A percentile compares a stretch with the other conserved stretches of the same genome.
Conservation (phyloP, 1,284 basidiomycete species). For the Ceratobasidium theobromae region DNA sequence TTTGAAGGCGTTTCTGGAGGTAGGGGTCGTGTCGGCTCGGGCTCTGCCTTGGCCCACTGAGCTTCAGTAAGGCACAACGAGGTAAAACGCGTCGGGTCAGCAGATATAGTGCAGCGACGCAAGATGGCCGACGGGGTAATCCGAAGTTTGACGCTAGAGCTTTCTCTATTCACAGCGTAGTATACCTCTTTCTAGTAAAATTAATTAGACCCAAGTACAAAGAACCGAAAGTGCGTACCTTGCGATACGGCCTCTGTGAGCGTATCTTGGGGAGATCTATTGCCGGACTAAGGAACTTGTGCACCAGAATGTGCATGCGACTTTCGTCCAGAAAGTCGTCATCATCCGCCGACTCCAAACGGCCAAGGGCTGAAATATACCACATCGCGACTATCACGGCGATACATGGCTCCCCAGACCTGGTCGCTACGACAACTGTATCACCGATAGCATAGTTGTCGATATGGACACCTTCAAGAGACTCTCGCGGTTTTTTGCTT, state of each 20-base stretch:
- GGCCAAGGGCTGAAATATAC: conserved; percentile 19
- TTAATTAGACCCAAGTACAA: neutral
- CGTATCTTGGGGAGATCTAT: conserved; percentile 34
- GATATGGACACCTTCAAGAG: conserved; percentile 14
- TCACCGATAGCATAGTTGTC: conserved; percentile 35
- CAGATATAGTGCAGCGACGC: conserved; percentile 27
- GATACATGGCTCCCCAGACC: conserved; percentile 28
- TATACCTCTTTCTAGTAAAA: conserved; percentile 35
- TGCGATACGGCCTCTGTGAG: conserved; percentile 27
- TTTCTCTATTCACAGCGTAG: conserved; percentile 32
- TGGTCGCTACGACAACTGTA: conserved; percentile 32
- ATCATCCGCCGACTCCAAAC: conserved; percentile 11
- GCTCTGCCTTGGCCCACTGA: neutral
- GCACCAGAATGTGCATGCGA: conserved; percentile 27
- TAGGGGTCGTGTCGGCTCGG: neutral
- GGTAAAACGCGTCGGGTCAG: conserved; percentile 16
- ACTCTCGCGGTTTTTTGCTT: conserved; percentile 15
- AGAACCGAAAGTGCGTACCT: conserved; percentile 10
- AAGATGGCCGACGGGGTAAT: conserved; percentile 33
- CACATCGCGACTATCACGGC: conserved; percentile 35
- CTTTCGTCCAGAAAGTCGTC: conserved; percentile 26
- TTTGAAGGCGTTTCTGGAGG: conserved; percentile 30
- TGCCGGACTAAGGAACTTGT: conserved; percentile 34
- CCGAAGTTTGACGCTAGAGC: conserved; percentile 12
- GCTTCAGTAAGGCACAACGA: conserved; percentile 4